phyloP scores from a whole-genome alignment of 352 stramenopile species.

The Blastocystis sp. region DNA sequence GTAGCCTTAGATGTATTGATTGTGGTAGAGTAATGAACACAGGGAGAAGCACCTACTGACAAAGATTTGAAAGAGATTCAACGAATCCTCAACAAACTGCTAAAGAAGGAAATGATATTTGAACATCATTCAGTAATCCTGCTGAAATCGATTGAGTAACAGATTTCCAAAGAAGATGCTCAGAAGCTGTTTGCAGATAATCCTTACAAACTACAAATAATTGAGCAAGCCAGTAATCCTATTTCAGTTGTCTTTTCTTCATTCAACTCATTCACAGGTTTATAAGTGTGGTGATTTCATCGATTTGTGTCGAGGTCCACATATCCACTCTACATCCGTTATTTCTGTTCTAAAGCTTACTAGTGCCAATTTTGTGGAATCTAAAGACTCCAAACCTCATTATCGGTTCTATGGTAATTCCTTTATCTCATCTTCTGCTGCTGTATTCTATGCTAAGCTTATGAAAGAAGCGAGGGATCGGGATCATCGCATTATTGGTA shows the following conservation, averaged over 20 bases:
- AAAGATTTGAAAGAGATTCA: conserved; percentile 53
- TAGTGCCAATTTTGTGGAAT: conserved; percentile 88
- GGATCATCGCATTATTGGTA: conserved; percentile 89
- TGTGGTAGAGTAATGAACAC: background rate
- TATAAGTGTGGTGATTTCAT: conserved; percentile 96
- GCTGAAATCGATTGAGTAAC: background rate
- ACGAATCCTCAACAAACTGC: conserved; percentile 32
- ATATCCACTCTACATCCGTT: conserved; percentile 89
- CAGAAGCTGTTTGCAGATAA: conserved; percentile 97
- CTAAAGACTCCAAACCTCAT: conserved; percentile 82
- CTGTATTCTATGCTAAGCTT: conserved; percentile 93
- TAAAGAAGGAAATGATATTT: conserved; percentile 3
- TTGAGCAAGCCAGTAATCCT: background rate
- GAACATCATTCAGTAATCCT: conserved; percentile 24
- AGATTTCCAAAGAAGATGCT: conserved; percentile 86
- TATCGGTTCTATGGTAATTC: conserved; percentile 90
- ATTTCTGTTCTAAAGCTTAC: conserved; percentile 90
- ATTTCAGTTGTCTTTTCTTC: background rate
- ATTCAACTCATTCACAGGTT: conserved; percentile 82
- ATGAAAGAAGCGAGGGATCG: conserved; percentile 89
- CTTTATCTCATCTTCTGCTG: conserved; percentile 92
- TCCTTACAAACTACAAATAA: conserved; percentile 87
- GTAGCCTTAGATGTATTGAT: background rate
- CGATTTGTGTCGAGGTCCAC: conserved; percentile 92
- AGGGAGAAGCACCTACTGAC: conserved; percentile 15